Evolutionary conservation across 169 alveolate genomes (phyloP).

Genomic region (Plasmodium fragile): DNA sequence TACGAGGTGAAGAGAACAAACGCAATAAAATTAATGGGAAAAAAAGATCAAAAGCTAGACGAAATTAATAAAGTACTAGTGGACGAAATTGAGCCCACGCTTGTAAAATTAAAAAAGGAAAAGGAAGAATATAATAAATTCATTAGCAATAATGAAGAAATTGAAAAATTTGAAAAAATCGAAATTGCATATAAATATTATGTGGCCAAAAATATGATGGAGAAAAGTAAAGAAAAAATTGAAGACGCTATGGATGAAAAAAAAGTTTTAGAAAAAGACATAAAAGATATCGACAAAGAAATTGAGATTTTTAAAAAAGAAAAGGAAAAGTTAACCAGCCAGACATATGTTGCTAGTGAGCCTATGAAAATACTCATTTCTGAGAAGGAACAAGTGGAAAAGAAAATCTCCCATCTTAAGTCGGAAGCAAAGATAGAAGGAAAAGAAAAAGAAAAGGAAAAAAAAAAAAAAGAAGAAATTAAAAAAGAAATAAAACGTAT

Average conservation of each 20-base stretch:
- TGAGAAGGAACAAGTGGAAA: constrained; percentile 78
- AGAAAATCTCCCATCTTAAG: constrained; percentile 58
- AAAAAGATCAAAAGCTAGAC: constrained; percentile 93
- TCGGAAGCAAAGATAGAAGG: constrained; percentile 64
- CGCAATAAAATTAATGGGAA: constrained; percentile 91
- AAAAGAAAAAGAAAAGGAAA: constrained; percentile 77
- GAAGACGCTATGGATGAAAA: constrained; percentile 75
- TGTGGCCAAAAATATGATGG: constrained; percentile 80
- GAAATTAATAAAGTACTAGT: constrained; percentile 92
- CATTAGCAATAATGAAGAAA: constrained; percentile 81
- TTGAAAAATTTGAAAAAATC: constrained; percentile 77
- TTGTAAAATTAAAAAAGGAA: constrained; percentile 91
- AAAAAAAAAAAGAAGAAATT: constrained; percentile 79
- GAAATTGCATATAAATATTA: constrained; percentile 82
- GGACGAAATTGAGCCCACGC: constrained; percentile 94
- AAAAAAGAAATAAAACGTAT: constrained; percentile 78
- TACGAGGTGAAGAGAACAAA: constrained; percentile 96
- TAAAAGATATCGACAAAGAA: constrained; percentile 73
- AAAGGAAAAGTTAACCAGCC: constrained; percentile 77
- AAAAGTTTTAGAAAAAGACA: constrained; percentile 43
- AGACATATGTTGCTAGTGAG: constrained; percentile 58
- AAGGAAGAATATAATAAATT: constrained; percentile 83
- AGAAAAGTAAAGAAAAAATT: constrained; percentile 48
- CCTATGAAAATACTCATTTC: constrained; percentile 69
- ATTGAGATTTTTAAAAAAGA: constrained; percentile 74